Base-by-base conservation (phyloP, 495 filamentous ascomycete species). In the Aspergillus mulundensis region DNA sequence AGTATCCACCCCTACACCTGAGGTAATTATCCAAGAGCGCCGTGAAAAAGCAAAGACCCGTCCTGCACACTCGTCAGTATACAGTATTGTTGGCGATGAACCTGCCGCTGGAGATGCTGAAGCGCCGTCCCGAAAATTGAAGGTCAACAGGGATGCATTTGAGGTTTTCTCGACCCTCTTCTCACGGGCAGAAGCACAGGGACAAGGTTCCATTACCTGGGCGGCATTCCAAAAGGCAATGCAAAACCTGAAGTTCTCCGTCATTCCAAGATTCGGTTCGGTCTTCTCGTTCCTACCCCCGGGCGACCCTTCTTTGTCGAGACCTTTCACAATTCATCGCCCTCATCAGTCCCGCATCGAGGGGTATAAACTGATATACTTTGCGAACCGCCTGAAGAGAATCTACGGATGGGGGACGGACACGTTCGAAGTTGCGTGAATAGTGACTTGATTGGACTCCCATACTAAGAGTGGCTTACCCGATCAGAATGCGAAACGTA, bases 21-120 rank as follows among this genome's bases (percentile, higher is more conserved):
- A 36, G 11, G 36, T 42, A 1, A 21, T 39, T 12, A 28, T 66
- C 16, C 50, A 66, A 21, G 52, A 69, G 52, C 63, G 65, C 18
- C 60, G 59, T 36, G 44, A 69, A 34, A 74, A 73, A 46, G 60
- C 70, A 45, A 76, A 74, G 53, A 74, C 68, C 4, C 66, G 73
- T 3, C 65, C 66, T 0, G 47, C 60, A 19, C 52, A 64, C n/a
- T 65, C 68, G 14, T 65, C 68, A 2, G 49, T 54, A 2, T 70
- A 66, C 44, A 63, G 69, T 16, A 66, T 70, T 20, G 50, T 56
- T 36, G 5, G 32, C 32, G 12, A 36, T 2, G 32, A 36, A 36
- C 8, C 11, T 2, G 6, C 12, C 32, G 21, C 43, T 2, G 19
- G 49, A 16, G 11, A 28, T 36, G 8, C 11, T 2, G 12, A 7